phyloP scores from a whole-genome alignment of 1,284 basidiomycete species.

The Fomes fomentarius region DNA sequence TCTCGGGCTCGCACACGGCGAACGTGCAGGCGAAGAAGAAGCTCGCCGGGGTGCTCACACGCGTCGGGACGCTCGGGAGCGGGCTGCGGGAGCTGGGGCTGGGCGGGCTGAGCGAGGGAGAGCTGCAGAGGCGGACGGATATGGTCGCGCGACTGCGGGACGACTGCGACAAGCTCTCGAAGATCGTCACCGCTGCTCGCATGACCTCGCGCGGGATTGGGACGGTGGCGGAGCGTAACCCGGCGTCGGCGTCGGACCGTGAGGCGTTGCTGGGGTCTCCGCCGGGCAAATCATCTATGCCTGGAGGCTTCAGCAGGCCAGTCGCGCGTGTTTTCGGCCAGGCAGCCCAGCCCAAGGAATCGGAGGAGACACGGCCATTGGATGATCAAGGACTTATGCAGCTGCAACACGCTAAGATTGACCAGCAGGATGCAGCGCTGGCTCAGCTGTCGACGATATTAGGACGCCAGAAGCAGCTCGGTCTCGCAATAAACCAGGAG shows the following conservation, averaged over 20 bases:
- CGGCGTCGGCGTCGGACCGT: slow-evolving; percentile 62
- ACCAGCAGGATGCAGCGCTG: slow-evolving; percentile 84
- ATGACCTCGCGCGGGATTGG: slow-evolving; percentile 50
- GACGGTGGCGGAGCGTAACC: slow-evolving; percentile 39
- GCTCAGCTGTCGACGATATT: slow-evolving; percentile 81
- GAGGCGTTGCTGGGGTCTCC: slow-evolving; percentile 56
- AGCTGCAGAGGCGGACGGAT: slow-evolving; percentile 81
- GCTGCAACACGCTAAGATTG: slow-evolving; percentile 81
- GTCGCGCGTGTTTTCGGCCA: slow-evolving; percentile 83
- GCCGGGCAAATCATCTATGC: slow-evolving; percentile 29
- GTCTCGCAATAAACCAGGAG: slow-evolving; percentile 87
- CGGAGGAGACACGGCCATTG: slow-evolving; percentile 83
- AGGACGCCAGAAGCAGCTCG: slow-evolving; percentile 85
- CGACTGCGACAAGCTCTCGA: slow-evolving; percentile 82
- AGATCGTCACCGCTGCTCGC: slow-evolving; percentile 75
- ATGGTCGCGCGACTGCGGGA: slow-evolving; percentile 84
- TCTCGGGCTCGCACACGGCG: slow-evolving; percentile 74
- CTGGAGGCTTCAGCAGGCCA: slow-evolving; percentile 41
- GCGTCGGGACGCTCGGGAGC: slow-evolving; percentile 72
- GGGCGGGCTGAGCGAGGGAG: slow-evolving; percentile 79
- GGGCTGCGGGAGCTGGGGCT: slow-evolving; percentile 69
- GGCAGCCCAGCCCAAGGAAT: slow-evolving; percentile 70
- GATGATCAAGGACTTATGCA: slow-evolving; percentile 83
- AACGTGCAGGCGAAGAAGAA: slow-evolving; percentile 86
- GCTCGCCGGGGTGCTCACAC: slow-evolving; percentile 73